Conservation (phyloP, 306 rosid genomes). For the Prunus kanzakura region DNA sequence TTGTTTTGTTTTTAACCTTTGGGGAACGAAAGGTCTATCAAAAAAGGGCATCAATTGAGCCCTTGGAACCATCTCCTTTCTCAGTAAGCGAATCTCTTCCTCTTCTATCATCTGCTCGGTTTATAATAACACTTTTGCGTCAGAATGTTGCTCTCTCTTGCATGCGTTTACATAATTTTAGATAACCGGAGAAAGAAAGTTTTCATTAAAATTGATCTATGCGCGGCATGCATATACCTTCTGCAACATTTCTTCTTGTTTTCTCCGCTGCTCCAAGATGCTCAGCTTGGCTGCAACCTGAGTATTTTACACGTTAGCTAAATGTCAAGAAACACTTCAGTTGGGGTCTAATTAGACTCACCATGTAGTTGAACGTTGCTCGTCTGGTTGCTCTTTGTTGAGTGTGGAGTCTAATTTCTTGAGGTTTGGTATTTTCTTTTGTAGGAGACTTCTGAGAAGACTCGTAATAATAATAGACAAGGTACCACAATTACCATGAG, state of each 20-base stretch:
- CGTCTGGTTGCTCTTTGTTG: slow-evolving; percentile 85
- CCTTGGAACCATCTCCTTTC: slow-evolving; percentile 96
- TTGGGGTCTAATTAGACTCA: slow-evolving; percentile 19
- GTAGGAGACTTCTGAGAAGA: slow-evolving; percentile 44
- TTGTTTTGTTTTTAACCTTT: slow-evolving; percentile 47
- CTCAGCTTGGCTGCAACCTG: slow-evolving; percentile 78
- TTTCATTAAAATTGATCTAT: too few species aligned
- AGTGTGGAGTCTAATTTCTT: slow-evolving; percentile 76
- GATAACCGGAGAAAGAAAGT: too few species aligned
- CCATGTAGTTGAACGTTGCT: slow-evolving; percentile 87
- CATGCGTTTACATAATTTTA: neutral
- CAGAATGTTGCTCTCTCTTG: neutral
- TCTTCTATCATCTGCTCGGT: slow-evolving; percentile 85
- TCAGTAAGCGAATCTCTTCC: slow-evolving; percentile 78
- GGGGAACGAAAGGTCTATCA: slow-evolving; percentile 87
- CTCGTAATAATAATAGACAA: slow-evolving; percentile 22
- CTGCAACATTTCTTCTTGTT: slow-evolving; percentile 55
- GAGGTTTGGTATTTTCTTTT: slow-evolving; percentile 73
- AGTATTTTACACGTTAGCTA: neutral
- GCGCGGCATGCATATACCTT: slow-evolving; percentile 45
- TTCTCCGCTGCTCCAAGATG: slow-evolving; percentile 62
- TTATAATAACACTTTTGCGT: neutral
- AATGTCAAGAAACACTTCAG: neutral
- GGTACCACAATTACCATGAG: neutral
- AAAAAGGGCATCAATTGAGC: slow-evolving; percentile 96